phyloP scores from a whole-genome alignment of 2,329 filamentous ascomycete species.

The Salinomyces thailandicus region DNA sequence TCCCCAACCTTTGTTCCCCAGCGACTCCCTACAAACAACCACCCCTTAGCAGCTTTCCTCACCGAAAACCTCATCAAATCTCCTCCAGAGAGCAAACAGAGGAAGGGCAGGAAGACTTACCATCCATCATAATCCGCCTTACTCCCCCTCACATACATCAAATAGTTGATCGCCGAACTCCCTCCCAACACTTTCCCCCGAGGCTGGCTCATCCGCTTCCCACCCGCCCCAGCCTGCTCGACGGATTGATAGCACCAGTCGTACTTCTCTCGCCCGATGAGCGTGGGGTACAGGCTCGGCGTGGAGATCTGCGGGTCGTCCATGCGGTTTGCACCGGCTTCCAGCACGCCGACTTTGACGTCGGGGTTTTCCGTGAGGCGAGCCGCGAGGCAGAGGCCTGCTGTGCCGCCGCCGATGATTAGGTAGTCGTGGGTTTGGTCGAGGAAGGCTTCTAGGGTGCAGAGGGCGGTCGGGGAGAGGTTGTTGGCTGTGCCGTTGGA shows the following conservation, averaged over 20 bases:
- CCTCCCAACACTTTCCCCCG: constrained; percentile 17
- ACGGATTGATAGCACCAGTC: constrained; percentile 25
- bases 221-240: constrained; percentile 10
- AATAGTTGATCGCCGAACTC: constrained; percentile 30
- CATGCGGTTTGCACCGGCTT: constrained; percentile 20
- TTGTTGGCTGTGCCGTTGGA: too few species aligned
- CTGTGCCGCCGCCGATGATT: constrained; percentile 12
- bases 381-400: constrained; percentile 12
- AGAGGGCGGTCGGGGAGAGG: constrained; percentile 15
- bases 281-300: constrained; percentile 22
- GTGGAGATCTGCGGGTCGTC: constrained; percentile 24
- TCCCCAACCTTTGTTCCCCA: constrained; percentile 21
- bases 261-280: constrained; percentile 25
- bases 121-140: constrained; percentile 29
- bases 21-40: too few species aligned
- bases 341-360: constrained; percentile 22
- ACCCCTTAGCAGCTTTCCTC: too few species aligned
- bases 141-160: constrained; percentile 25
- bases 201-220: constrained; percentile 12
- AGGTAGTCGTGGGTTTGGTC: constrained; percentile 19
- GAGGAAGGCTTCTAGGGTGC: constrained; percentile 19
- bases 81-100: too few species aligned
- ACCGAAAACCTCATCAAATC: too few species aligned
- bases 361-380: constrained; percentile 13
- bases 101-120: constrained; percentile 6